Percentiles rank a stretch among this genome's conserved stretches.
phyloP scores from a whole-genome alignment of 2,329 filamentous ascomycete species.

The Alternaria gansuensis region DNA sequence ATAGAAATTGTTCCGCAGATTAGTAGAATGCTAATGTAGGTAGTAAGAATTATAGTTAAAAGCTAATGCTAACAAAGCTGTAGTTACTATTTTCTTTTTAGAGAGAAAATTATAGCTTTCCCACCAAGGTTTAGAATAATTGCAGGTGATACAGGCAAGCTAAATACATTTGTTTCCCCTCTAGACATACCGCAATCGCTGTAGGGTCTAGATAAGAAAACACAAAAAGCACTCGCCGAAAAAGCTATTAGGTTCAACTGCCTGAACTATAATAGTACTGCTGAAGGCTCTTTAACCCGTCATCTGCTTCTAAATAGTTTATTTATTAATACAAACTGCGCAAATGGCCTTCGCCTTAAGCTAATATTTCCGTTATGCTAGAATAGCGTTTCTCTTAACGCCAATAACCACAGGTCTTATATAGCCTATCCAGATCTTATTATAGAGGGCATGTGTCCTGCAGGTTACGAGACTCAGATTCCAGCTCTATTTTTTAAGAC shows the following conservation, averaged over 20 bases:
- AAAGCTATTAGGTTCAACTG: conserved; percentile 29
- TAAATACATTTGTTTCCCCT: conserved; percentile 66
- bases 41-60: conserved; percentile 53
- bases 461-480: conserved; percentile 72
- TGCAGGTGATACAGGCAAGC: conserved; percentile 73
- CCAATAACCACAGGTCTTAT: conserved; percentile 67
- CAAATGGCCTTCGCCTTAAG: conserved; percentile 25
- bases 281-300: conserved; percentile 17
- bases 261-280: conserved; percentile 19
- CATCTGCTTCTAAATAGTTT: conserved; percentile 20
- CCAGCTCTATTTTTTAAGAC: conserved; percentile 85
- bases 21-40: conserved; percentile 83
- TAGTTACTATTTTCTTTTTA: conserved; percentile 82
- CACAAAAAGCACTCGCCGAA: conserved; percentile 17
- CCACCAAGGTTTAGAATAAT: conserved; percentile 83
- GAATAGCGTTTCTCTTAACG: conserved; percentile 43
- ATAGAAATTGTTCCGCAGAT: conserved; percentile 75
- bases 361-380: conserved; percentile 34
- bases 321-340: conserved; percentile 21
- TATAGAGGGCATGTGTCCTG: conserved; percentile 78
- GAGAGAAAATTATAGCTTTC: conserved; percentile 73
- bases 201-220: conserved; percentile 22
- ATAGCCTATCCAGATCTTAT: conserved; percentile 81
- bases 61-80: conserved; percentile 13
- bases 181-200: conserved; percentile 10